phyloP scores from a whole-genome alignment of 2,329 filamentous ascomycete genomes.

The Phialocephala sp. region DNA sequence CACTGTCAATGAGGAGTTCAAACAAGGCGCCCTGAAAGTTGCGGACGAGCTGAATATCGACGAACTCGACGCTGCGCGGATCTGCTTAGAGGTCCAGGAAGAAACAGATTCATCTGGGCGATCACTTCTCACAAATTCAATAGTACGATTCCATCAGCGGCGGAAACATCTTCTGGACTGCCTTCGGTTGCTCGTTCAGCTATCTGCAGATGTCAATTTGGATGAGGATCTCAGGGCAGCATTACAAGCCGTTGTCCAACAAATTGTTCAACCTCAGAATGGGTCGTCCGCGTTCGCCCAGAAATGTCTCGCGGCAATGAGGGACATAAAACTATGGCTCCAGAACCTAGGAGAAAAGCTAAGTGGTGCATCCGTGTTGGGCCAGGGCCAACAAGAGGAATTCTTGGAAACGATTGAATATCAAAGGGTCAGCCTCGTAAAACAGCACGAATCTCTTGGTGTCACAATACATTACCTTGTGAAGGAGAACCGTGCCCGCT shows the following conservation, averaged over 20 bases:
- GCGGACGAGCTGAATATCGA: conserved; percentile 90
- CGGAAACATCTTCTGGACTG: conserved; percentile 84
- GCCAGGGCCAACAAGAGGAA: conserved; percentile 66
- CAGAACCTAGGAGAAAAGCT: conserved; percentile 76
- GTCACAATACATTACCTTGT: conserved; percentile 81
- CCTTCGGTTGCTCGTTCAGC: conserved; percentile 77
- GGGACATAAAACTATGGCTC: conserved; percentile 77
- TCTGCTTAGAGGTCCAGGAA: conserved; percentile 75
- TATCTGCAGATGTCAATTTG: conserved; percentile 45
- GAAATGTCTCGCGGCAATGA: conserved; percentile 79
- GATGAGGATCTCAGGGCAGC: conserved; percentile 52
- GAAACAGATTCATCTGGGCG: conserved; percentile 73
- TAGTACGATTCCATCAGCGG: conserved; percentile 88
- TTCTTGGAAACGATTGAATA: conserved; percentile 80
- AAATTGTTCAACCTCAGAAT: conserved; percentile 54
- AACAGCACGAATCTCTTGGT: conserved; percentile 88
- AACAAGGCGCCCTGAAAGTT: conserved; percentile 79
- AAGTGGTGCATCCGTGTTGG: conserved; percentile 76
- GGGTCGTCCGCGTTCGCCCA: conserved; percentile 65
- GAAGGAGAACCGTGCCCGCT: conserved; percentile 72
- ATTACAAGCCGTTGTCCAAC: conserved; percentile 60
- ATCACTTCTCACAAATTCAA: conserved; percentile 75
- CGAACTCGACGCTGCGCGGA: conserved; percentile 80
- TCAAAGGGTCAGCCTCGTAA: conserved; percentile 78
- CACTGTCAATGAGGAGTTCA: conserved; percentile 83